These are phyloP conservation scores for Cenococcum geophilum DNA, from an alignment of 495 filamentous ascomycete genomes.

Conservation along the genomic window DNA sequence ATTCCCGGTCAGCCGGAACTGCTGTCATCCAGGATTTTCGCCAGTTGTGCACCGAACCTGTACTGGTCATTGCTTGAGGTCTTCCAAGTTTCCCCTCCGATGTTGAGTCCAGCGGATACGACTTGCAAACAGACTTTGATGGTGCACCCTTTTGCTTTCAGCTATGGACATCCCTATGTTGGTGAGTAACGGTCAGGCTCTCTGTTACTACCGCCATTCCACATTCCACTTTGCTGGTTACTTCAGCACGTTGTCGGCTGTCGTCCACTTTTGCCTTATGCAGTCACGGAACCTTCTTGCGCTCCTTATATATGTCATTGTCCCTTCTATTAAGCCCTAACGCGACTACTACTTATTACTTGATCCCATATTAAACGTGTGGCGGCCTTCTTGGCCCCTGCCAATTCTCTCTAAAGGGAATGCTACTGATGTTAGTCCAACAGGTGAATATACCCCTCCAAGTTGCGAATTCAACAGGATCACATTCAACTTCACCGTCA, in stretches of 20 bases:
- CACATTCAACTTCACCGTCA: slow-evolving; percentile 74
- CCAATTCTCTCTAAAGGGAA: background rate
- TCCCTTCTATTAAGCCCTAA: background rate
- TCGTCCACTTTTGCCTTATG: background rate
- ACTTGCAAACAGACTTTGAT: slow-evolving; percentile 49
- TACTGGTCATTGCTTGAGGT: slow-evolving; percentile 29
- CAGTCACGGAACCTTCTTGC: background rate
- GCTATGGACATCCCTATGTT: slow-evolving; percentile 74
- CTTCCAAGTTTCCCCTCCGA: slow-evolving; percentile 35
- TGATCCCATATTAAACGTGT: background rate
- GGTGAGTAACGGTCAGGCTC: slow-evolving; percentile 46
- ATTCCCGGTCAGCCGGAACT: slow-evolving; percentile 11
- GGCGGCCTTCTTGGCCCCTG: background rate
- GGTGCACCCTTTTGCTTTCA: slow-evolving; percentile 65
- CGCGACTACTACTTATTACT: background rate
- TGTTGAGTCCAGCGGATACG: slow-evolving; percentile 26
- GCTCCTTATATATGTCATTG: background rate
- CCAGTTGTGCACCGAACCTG: slow-evolving; percentile 18
- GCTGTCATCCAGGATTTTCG: slow-evolving; percentile 9
- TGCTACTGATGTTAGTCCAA: slow-evolving; percentile 11
- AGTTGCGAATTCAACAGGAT: slow-evolving; percentile 70
- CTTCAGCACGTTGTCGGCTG: background rate
- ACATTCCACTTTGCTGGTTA: background rate
- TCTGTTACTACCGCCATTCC: slow-evolving; percentile 6
- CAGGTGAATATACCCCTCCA: slow-evolving; percentile 64